Evolutionary conservation across 2,329 filamentous ascomycete genomes (phyloP).

Genomic region (Aspergillaceae sp.): DNA sequence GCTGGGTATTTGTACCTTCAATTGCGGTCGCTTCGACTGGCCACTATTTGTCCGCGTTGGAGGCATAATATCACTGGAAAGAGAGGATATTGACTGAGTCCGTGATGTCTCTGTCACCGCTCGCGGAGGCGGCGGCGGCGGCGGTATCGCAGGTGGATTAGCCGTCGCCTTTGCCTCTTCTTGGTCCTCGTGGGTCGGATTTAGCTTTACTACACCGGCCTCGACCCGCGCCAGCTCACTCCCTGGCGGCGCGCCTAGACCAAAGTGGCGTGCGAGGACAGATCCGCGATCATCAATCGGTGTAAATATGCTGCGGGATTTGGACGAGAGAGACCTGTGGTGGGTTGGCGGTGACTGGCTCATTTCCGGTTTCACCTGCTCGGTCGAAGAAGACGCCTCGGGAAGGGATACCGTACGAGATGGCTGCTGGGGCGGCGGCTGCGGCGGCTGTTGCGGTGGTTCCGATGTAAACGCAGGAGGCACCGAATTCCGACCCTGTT

Average conservation of each 20-base stretch:
- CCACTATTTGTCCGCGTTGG: slow-evolving; percentile 72
- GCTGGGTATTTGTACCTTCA: slow-evolving; percentile 92
- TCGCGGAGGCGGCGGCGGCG: slow-evolving; percentile 45
- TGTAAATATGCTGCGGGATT: slow-evolving; percentile 90
- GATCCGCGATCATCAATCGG: slow-evolving; percentile 91
- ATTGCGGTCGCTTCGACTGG: slow-evolving; percentile 64
- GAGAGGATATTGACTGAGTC: slow-evolving; percentile 51
- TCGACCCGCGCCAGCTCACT: slow-evolving; percentile 41
- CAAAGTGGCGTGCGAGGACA: slow-evolving; percentile 75
- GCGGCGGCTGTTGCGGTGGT: slow-evolving; percentile 49
- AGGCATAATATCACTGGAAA: slow-evolving; percentile 58
- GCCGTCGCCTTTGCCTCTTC: slow-evolving; percentile 50
- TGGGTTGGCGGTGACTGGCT: slow-evolving; percentile 38
- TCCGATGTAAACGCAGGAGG: slow-evolving; percentile 61
- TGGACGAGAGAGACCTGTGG: slow-evolving; percentile 57
- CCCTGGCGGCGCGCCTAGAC: slow-evolving; percentile 50
- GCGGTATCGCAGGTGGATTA: slow-evolving; percentile 43
- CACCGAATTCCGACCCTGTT: slow-evolving; percentile 64
- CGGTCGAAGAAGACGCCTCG: slow-evolving; percentile 44
- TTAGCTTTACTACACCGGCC: slow-evolving; percentile 25
- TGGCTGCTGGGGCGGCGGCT: slow-evolving; percentile 39
- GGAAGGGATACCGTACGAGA: slow-evolving; percentile 52
- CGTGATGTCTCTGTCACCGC: slow-evolving; percentile 39
- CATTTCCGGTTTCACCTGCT: slow-evolving; percentile 43
- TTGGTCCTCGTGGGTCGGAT: slow-evolving; percentile 35